Percentiles rank a stretch among this genome's conserved stretches.
Conservation (phyloP, 1,139 yeast genomes). For the Pichia sp. region DNA sequence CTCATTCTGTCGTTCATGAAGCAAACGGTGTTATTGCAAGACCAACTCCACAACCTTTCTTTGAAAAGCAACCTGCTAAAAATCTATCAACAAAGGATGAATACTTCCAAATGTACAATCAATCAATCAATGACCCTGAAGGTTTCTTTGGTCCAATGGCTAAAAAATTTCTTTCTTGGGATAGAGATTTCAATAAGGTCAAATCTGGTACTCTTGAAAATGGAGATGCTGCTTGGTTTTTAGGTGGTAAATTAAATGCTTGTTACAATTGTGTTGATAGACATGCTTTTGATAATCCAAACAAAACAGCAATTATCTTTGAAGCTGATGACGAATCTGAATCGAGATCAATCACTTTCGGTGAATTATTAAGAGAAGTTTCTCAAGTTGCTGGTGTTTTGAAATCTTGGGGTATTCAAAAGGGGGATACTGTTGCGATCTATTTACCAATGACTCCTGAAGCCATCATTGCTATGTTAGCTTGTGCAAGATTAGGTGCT, state of each 20-base stretch:
- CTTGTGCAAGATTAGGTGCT: conserved; percentile 93
- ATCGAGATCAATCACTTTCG: conserved; percentile 67
- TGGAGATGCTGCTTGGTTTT: conserved; percentile 90
- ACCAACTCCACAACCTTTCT: conserved; percentile 71
- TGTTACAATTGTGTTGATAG: conserved; percentile 94
- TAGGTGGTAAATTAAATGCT: conserved; percentile 91
- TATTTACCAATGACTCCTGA: conserved; percentile 97
- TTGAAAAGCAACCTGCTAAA: conserved; percentile 58
- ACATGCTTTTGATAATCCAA: conserved; percentile 82
- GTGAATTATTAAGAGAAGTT: conserved; percentile 81
- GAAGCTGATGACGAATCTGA: conserved; percentile 93
- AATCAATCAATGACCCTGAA: conserved; percentile 78
- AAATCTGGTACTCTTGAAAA: conserved; percentile 59
- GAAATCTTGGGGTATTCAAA: conserved; percentile 76
- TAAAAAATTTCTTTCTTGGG: conserved; percentile 75
- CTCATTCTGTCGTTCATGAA: conserved; percentile 60
- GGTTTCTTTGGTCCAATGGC: conserved; percentile 82
- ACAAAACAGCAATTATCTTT: conserved; percentile 82
- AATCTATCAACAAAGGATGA: conserved; percentile 44
- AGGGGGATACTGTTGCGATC: conserved; percentile 95
- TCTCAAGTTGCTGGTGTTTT: conserved; percentile 85
- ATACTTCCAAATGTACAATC: conserved; percentile 63
- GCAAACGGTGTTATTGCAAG: conserved; percentile 62
- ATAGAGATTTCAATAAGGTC: conserved; percentile 70
- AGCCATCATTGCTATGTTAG: conserved; percentile 89